phyloP scores from a whole-genome alignment of 1,284 basidiomycete genomes.

The Tremellales sp. region DNA sequence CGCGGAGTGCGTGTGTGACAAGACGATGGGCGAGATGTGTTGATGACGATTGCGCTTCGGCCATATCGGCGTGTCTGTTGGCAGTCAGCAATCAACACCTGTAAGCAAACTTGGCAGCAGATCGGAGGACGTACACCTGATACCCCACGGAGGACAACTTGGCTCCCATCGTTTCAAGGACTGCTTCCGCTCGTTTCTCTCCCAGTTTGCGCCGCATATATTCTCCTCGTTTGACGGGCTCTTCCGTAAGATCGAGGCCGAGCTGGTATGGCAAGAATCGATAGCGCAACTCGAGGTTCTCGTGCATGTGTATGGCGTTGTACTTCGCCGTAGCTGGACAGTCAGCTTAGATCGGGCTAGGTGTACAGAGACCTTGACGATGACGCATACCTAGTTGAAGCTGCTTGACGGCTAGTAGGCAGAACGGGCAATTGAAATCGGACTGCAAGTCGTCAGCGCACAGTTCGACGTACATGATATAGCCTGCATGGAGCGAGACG shows the following conservation, averaged over 20 bases:
- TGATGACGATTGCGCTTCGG: conserved; percentile 37
- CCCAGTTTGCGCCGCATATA: conserved; percentile 45
- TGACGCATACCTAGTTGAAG: conserved; percentile 24
- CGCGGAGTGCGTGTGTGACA: conserved; percentile 27
- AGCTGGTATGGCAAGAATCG: conserved; percentile 46
- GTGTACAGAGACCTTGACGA: conserved; percentile 1
- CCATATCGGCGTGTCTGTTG: conserved; percentile 23
- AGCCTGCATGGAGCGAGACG: neutral
- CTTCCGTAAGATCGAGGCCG: conserved; percentile 19
- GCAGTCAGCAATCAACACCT: neutral
- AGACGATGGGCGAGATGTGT: conserved; percentile 49
- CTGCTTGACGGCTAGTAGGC: conserved; percentile 38
- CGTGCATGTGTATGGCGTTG: conserved; percentile 15
- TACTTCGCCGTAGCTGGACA: conserved; percentile 23
- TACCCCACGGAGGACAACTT: conserved; percentile 44
- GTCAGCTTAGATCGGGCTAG: neutral
- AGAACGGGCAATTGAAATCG: conserved; percentile 42
- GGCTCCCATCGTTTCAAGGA: conserved; percentile 31
- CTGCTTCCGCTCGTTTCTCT: conserved; percentile 28
- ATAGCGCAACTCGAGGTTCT: conserved; percentile 25
- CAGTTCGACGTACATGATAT: too few species aligned
- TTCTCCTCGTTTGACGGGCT: conserved; percentile 27
- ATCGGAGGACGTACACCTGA: conserved; percentile 34
- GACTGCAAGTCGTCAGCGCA: conserved; percentile 19
- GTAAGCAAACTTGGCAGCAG: neutral